Evolutionary conservation across 306 rosid species (phyloP).

Genomic region (Prunus fruticosa): DNA sequence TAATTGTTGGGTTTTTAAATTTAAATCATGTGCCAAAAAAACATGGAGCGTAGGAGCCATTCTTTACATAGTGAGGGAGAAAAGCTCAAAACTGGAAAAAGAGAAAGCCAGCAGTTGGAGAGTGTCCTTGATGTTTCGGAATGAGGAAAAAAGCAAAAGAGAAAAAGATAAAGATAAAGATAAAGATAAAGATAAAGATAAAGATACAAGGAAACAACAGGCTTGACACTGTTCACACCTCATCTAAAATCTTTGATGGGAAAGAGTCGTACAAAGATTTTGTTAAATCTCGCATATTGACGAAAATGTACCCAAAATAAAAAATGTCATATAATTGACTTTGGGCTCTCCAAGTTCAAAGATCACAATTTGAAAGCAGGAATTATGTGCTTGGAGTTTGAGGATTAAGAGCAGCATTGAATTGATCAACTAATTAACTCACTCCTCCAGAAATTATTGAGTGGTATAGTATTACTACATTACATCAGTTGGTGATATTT

Average conservation of each 20-base stretch:
- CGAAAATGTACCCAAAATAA: neutral
- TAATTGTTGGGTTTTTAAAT: neutral
- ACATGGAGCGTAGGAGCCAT: neutral
- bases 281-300: neutral
- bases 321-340: neutral
- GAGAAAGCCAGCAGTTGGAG: conserved; percentile 7
- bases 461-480: too few species aligned
- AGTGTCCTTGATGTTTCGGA: conserved; percentile 18
- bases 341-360: neutral
- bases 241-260: neutral
- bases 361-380: neutral
- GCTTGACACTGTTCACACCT: neutral
- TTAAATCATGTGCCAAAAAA: neutral
- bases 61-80: neutral
- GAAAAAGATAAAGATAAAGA: neutral
- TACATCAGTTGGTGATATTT: too few species aligned
- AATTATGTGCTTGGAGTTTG: neutral
- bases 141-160: conserved; percentile 16
- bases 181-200: neutral
- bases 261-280: neutral
- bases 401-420: neutral
- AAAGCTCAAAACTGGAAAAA: neutral
- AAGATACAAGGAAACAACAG: neutral
- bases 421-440: too few species aligned
- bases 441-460: too few species aligned